A percentile compares a stretch with the other conserved stretches of the same genome.
Conservation (phyloP, 1,139 yeast genomes). For the Keqinozyma sinolaborantium region DNA sequence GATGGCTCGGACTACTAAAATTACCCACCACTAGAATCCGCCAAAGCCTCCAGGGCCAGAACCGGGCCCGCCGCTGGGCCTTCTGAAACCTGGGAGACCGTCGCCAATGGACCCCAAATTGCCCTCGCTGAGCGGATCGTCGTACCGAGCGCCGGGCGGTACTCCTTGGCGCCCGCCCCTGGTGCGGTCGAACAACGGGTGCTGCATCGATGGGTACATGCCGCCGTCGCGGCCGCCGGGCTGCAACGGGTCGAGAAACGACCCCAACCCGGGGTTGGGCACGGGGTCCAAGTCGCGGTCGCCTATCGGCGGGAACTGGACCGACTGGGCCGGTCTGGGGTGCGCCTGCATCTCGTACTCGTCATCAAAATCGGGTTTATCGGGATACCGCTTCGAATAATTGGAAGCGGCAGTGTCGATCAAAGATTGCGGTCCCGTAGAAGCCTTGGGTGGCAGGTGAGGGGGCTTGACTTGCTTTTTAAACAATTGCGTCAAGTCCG, state of each 20-base stretch:
- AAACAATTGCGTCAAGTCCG: constrained; percentile 6
- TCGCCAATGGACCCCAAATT: constrained; percentile 40
- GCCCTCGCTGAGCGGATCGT: constrained; percentile 47
- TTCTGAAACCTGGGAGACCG: constrained; percentile 47
- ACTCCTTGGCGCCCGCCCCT: constrained; percentile 22
- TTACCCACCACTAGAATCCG: too few relatives aligned
- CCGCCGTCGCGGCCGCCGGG: constrained; percentile 34
- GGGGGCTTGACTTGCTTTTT: constrained; percentile 5
- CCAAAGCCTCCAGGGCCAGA: constrained; percentile 9
- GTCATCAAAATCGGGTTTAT: constrained; percentile 57
- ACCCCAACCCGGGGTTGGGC: constrained; percentile 38
- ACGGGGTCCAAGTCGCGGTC: constrained; percentile 53
- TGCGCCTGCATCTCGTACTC: constrained; percentile 40
- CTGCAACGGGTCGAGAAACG: constrained; percentile 18
- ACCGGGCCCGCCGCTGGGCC: constrained; percentile 11
- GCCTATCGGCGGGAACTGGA: constrained; percentile 36
- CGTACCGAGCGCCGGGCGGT: constrained; percentile 53
- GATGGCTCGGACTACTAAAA: too few relatives aligned
- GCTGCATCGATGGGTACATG: constrained; percentile 50
- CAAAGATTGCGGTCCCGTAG: neutral
- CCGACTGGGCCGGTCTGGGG: constrained; percentile 5
- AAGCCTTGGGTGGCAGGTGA: neutral
- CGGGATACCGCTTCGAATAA: constrained; percentile 12
- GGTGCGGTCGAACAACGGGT: constrained; percentile 41
- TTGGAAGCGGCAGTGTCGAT: constrained; percentile 10